Evolutionary conservation across 495 filamentous ascomycete species (phyloP), one percentile per base, ranked within the genome.

Genomic region (Penicillium steckii): DNA sequence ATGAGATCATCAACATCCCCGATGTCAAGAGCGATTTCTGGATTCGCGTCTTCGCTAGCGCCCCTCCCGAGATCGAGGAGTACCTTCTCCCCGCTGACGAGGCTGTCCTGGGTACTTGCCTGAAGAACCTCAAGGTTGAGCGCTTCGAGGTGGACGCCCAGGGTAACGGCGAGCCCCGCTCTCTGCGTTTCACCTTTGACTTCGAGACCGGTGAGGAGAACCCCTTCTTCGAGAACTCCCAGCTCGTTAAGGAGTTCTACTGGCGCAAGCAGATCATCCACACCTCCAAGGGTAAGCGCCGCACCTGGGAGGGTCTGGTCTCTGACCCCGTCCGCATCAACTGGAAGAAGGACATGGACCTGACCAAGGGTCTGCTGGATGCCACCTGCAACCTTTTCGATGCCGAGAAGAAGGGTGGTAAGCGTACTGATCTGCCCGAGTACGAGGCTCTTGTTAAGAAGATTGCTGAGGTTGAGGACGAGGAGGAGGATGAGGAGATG

Each of bases 211-310:
- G 63, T 60, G 65, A 74, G 48, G 56, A 68, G 75, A 96, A 96
- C 70, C 79, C 85, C 12, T 85, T 82, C 70, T 93, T 96, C 64
- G 76, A 81, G 55, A 79, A 96, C 68, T 66, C 68, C 32, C 80
- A 85, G 49, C 71, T 97, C 35, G 87, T 89, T 68, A 97, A 97
- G 85, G 87, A 86, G 60, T 93, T 96, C 69, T 91, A 86, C 83
- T 87, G 82, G 74, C 85, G 90, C 55, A 78, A 78, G 65, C 71
- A 72, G 47, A 52, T 68, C 38, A 44, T 59, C 58, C 65, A 61
- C 52, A 68, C 57, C 23, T 22, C 61, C 30, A 63, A 51, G 54
- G 67, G 71, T 32, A 80, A 79, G 60, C 81, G 83, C 59, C 84
- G 82, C 25, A 57, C 56, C 52, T 88, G 81, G 77, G 70, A 78